A percentile compares a stretch with the other conserved stretches of the same genome.
Evolutionary conservation across 73 alveolate species (phyloP).

Genomic region (Breviolum minutum): DNA sequence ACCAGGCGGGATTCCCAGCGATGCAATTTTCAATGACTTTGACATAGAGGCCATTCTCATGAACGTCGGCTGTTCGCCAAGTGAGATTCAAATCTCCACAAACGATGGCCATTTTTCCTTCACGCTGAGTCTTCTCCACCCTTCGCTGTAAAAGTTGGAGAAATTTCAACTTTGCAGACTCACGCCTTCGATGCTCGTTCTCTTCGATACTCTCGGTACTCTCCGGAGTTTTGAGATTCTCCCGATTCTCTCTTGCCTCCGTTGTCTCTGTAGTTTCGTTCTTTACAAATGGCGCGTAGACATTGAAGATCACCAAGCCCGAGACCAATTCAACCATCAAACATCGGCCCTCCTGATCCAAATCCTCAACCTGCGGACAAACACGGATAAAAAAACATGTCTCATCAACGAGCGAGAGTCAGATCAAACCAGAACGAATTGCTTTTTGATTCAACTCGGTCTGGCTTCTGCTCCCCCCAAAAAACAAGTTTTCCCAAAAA

Average conservation of each 20-base stretch:
- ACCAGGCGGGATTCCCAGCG: conserved; percentile 29
- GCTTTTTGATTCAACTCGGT: too few species aligned
- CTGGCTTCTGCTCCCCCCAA: too few species aligned
- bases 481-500: too few species aligned
- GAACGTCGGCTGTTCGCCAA: conserved; percentile 5
- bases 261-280: background rate
- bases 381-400: too few species aligned
- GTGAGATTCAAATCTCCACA: conserved; percentile 75
- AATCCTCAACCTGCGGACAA: background rate
- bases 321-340: conserved; percentile 48
- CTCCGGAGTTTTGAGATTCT: too few species aligned
- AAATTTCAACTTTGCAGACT: background rate
- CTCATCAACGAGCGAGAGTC: too few species aligned
- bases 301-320: conserved; percentile 59
- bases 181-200: background rate
- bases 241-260: too few species aligned
- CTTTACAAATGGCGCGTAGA: conserved; percentile 6
- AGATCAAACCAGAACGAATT: too few species aligned
- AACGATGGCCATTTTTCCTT: conserved; percentile 44
- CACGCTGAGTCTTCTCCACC: background rate
- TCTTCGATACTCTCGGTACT: too few species aligned
- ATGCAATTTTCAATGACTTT: background rate
- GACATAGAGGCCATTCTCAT: background rate
- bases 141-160: background rate
- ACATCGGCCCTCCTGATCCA: conserved; percentile 64